Base-by-base conservation (phyloP, 116 monocot species). In the Papilionanthe hybrid region DNA sequence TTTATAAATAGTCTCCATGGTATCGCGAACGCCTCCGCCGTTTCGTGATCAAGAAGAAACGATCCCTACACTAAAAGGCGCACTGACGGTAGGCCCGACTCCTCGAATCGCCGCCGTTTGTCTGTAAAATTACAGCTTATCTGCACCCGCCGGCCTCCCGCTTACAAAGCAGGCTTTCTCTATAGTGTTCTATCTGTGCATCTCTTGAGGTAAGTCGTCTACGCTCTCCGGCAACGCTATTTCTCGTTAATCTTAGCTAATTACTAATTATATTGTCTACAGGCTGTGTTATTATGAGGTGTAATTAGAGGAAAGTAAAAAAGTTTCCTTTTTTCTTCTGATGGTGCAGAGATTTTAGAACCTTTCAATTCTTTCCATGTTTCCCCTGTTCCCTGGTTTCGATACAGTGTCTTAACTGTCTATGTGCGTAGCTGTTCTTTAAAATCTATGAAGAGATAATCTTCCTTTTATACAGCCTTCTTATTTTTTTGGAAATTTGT, bases 21-120 rank as follows among this genome's bases (percentile, higher is more conserved):
- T 28, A 49, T 48, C 2, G 42, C 48, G 48, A 27, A 75, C 49
- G 75, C 73, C 23, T 75, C 23, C 50, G 47, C 47, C 48, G 12
- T 49, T 75, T 47, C 72, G 72, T 73, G 73, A 7, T 23, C 44
- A 23, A 19, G 19, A 73, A 73, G 73, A 73, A 73, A 73, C 5
- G 37, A 41, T 71, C 2, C 15, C 15, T 6, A n/a, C n/a, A n/a
- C n/a, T n/a, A n/a, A n/a, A n/a, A n/a, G n/a, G 42, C 72, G 43
- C 5, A 8, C 42, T 8, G 19, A 9, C 19, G 44, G 44, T n/a
- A 8, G 73, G 9, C 44, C n/a, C 49, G 11, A 49, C 72, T 42
- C 32, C 43, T 44, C 73, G 22, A 41, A 42, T 73, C 28, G 25
- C 49, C 50, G 12, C 50, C 28, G 11, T 50, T 50, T 27, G 15